Percentiles rank a stretch among this genome's conserved stretches.
These are phyloP conservation scores for Cicer cuneatum DNA, from an alignment of 306 rosid species.

Conservation along the genomic window DNA sequence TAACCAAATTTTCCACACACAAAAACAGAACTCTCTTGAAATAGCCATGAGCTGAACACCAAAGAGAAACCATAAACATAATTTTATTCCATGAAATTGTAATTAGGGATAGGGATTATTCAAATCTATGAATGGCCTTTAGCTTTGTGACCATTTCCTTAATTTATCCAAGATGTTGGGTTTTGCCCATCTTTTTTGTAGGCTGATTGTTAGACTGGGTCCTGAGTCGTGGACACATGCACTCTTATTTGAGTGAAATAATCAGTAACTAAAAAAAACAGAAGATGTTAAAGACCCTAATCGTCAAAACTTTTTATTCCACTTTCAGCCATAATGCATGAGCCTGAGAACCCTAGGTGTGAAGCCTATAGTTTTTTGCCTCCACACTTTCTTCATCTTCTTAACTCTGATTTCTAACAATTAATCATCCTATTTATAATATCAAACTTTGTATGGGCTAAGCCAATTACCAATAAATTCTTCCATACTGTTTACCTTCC, in stretches of 20 bases:
- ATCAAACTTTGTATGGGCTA: neutral
- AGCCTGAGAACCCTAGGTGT: slow-evolving; percentile 27
- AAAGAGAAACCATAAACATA: slow-evolving; percentile 10
- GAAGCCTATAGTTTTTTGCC: slow-evolving; percentile 16
- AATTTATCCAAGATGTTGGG: slow-evolving; percentile 12
- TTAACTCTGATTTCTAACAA: slow-evolving; percentile 20
- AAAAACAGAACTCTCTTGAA: slow-evolving; percentile 25
- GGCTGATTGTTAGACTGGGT: slow-evolving; percentile 21
- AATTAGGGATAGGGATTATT: neutral
- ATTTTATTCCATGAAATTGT: neutral
- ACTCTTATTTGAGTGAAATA: slow-evolving; percentile 23
- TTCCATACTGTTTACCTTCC: slow-evolving; percentile 30
- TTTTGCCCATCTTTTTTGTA: neutral
- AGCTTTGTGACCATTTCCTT: slow-evolving; percentile 22
- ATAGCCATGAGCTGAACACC: slow-evolving; percentile 34
- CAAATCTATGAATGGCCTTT: neutral
- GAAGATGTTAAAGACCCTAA: slow-evolving; percentile 11
- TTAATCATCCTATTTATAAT: slow-evolving; percentile 3
- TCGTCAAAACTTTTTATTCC: slow-evolving; percentile 8
- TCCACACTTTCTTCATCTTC: slow-evolving; percentile 4
- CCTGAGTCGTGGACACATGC: neutral
- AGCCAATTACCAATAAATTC: slow-evolving; percentile 8
- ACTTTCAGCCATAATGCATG: slow-evolving; percentile 22
- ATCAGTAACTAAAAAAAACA: slow-evolving; percentile 18
- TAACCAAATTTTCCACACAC: neutral